Evolutionary conservation across 306 rosid genomes (phyloP).

Genomic region (Cucumis melo): DNA sequence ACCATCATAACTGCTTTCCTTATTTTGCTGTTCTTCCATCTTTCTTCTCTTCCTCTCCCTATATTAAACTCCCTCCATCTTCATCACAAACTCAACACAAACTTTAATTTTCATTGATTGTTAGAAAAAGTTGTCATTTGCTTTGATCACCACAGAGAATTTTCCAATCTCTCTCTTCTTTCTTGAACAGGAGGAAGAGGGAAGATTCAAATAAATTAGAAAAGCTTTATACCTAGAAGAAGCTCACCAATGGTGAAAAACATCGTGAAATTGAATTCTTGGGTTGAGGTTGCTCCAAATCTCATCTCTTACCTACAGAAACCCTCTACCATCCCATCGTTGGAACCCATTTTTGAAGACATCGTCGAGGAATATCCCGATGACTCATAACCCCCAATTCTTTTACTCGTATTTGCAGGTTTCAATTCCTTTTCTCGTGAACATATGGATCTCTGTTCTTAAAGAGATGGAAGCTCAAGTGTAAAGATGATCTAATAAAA

Average conservation of each 20-base stretch:
- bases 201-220: not conserved
- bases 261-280: conserved; percentile 20
- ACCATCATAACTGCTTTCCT: not conserved
- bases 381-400: not conserved
- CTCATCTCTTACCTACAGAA: conserved; percentile 32
- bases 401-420: not conserved
- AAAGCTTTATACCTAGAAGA: not conserved
- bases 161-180: not conserved
- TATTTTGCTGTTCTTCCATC: not conserved
- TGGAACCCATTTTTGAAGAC: conserved; percentile 40
- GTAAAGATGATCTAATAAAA: not conserved
- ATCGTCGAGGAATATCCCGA: not conserved
- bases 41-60: not conserved
- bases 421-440: not conserved
- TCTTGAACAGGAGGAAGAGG: conserved; percentile 2
- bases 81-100: not conserved
- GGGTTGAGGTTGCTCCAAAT: conserved; percentile 50
- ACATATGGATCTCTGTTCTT: not conserved
- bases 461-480: not conserved
- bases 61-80: not conserved
- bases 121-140: not conserved
- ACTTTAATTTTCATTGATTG: not conserved
- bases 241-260: conserved; percentile 26
- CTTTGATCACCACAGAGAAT: not conserved
- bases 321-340: conserved; percentile 37